A percentile compares a stretch with the other conserved stretches of the same genome.
These are phyloP conservation scores for Zygosaccharomyces sapae DNA, from an alignment of 1,139 yeast species.

Conservation along the genomic window DNA sequence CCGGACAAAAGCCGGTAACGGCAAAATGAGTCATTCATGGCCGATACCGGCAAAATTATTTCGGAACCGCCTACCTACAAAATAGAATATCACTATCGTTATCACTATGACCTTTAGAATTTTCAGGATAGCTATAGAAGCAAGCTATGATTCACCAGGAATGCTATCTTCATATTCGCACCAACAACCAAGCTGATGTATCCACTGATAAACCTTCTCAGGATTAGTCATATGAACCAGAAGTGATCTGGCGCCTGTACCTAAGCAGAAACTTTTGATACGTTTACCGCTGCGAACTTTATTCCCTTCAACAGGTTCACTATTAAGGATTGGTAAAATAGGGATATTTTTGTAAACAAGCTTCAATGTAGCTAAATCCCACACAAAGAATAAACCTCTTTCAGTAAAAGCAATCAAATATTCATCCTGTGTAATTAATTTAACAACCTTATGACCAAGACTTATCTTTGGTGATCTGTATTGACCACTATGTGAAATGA, in stretches of 20 bases:
- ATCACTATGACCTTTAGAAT: background rate
- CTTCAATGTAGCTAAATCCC: constrained; percentile 25
- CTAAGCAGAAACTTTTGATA: constrained; percentile 19
- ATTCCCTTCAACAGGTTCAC: constrained; percentile 27
- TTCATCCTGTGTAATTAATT: constrained; percentile 21
- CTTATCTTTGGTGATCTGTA: constrained; percentile 27
- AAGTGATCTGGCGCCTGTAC: constrained; percentile 13
- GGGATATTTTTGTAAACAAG: constrained; percentile 28
- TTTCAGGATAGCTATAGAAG: too few relatives aligned
- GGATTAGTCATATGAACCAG: constrained; percentile 19
- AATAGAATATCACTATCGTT: background rate
- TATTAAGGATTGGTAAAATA: constrained; percentile 29
- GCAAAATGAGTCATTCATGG: background rate
- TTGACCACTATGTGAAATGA: constrained; percentile 28
- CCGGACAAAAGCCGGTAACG: constrained; percentile 3
- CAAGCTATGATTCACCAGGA: too few relatives aligned
- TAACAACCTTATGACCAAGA: constrained; percentile 33
- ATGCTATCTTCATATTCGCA: constrained; percentile 3
- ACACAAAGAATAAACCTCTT: constrained; percentile 32
- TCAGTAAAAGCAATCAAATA: constrained; percentile 31
- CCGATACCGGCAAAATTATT: constrained; percentile 18
- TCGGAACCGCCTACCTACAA: background rate
- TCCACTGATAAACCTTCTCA: constrained; percentile 21
- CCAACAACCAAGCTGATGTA: constrained; percentile 29
- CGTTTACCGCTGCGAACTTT: constrained; percentile 28